Evolutionary conservation across 176 grass and related monocot species (phyloP).

Genomic region (Olyra latifolia): DNA sequence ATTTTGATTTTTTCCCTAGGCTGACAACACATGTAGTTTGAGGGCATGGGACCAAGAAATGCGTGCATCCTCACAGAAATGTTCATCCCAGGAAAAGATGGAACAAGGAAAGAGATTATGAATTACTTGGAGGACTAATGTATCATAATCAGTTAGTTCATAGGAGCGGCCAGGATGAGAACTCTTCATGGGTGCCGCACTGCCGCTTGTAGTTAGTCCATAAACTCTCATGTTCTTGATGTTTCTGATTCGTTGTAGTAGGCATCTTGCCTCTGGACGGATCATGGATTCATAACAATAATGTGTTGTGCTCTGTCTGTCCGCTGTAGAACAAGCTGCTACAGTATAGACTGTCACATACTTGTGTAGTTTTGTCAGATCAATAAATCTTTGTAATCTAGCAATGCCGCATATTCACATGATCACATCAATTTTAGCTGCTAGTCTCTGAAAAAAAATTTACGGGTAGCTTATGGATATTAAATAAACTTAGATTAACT

Average conservation of each 20-base stretch:
- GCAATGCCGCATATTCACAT: background rate
- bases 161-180: constrained; percentile 17
- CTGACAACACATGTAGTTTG: constrained; percentile 24
- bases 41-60: constrained; percentile 8
- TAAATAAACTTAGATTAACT: no score
- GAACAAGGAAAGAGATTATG: background rate
- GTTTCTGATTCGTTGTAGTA: constrained; percentile 14
- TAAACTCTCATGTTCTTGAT: constrained; percentile 6
- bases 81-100: background rate
- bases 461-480: no score
- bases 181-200: constrained; percentile 7
- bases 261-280: background rate
- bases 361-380: background rate
- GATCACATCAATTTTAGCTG: background rate
- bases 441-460: background rate
- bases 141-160: background rate
- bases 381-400: background rate
- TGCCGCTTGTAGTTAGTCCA: constrained; percentile 24
- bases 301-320: constrained; percentile 14
- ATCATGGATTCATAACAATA: background rate
- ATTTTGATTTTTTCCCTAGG: constrained; percentile 42
- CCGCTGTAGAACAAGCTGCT: background rate
- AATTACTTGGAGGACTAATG: constrained; percentile 28
- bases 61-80: background rate
- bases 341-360: constrained; percentile 9